Base-by-base conservation (phyloP, 1,284 basidiomycete genomes). In the Fomitopsis schrenkii region DNA sequence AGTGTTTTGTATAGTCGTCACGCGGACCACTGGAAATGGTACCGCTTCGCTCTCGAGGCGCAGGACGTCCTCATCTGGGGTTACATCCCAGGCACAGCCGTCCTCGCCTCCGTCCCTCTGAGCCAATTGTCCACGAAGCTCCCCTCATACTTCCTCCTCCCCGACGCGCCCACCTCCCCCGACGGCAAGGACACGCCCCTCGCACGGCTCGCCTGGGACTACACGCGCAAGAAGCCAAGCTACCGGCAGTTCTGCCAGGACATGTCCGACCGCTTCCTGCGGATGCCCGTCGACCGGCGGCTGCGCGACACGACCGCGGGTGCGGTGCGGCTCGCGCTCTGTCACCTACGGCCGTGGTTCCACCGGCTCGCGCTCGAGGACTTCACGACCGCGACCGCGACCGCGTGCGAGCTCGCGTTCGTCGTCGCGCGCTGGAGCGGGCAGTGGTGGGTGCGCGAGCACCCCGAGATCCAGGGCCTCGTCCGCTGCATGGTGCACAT, bases 41-140 rank as follows among this genome's bases (percentile, higher is more conserved):
- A 86, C 61, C 83, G 83, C 61, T 88, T 85, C 66, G 86, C 87
- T 15, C 76, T 85, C 61, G 90, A 91, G 68, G 85, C 90, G 15
- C 90, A 91, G 68, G 83, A 85, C 63, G 88, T 90, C 40, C 83
- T 91, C 60, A 81, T 91, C 38, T 79, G 88, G 68, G 87, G 86
- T 33, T 83, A 80, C 64, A 83, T 91, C 59, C 87, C 90, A 22
- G 76, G 79, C 19, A 77, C 79, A 33, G 87, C 88, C 10, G 83
- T 91, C 60, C 76, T 89, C 41, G 76, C 87, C 12, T 90, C 89
- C 26, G 77, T 91, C 41, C 88, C 89, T 0, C 81, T 91, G 58
- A 76, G 84, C 44, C 77, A 80, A 30, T 73, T 91, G 62, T 73
- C 91, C 59, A 78, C 82, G 63, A 84, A 82, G 67, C 79, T 91